Base-by-base conservation (phyloP, 1,139 yeast genomes). In the Citeromyces hawaiiensis region DNA sequence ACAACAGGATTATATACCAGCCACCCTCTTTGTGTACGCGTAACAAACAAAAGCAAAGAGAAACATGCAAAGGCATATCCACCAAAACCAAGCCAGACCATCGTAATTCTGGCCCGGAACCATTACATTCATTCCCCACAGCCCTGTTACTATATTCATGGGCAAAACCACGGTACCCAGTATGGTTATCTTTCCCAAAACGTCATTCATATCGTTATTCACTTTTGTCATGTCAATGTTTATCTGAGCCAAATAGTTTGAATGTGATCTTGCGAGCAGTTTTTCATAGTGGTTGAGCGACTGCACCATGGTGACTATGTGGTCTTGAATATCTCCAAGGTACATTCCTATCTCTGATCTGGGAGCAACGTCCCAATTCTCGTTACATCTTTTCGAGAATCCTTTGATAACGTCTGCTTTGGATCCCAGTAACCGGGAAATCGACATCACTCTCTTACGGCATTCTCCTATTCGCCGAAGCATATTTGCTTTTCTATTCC, bases 111-210 rank as follows among this genome's bases (percentile, higher is more conserved):
- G 97, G 0, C 98, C 98, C 0, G 98, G 98, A 31, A 91, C 97
- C 9, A 83, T 50, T 47, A 94, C 94, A 62, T 91, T 91, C 98
- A 91, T 91, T 44, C 98, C 98, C 97, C 97, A 91, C 40, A 91
- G 64, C 23, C 98, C 98, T 1, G 98, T 91, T 18, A 91, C 80
- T 42, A 91, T 85, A 55, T 91, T 91, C 70, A 91, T 74, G 3
- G 98, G 98, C 44, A 91, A 64, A 7, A 91, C 95, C 44, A 91
- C 83, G 0, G 97, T 87, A 69, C 98, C 98, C 46, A 91, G 63
- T 35, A 91, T 81, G 5, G 97, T 86, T 42, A 91, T 85, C 55
- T 88, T 85, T 3, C 96, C 95, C 52, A 91, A 70, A 3, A 88
- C 96, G 54, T 91, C 97, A 57, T 91, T 91, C 71, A 94, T 88